phyloP scores from a whole-genome alignment of 1,284 basidiomycete genomes.

The Grifola frondosa region DNA sequence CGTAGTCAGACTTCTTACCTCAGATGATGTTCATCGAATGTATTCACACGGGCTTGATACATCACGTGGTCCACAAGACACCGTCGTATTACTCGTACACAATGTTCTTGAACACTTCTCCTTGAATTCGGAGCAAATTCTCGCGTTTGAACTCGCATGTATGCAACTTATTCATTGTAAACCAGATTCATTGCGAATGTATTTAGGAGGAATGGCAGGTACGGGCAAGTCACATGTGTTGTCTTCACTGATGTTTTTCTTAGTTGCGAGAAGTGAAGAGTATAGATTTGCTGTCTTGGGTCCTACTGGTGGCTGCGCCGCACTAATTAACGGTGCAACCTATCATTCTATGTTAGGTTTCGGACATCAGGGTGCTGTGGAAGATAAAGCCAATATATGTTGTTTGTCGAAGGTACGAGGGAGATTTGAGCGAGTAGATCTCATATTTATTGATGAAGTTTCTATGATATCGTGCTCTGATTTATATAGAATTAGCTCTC shows the following conservation, averaged over 20 bases:
- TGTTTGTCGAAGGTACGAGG: neutral
- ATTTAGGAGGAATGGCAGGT: constrained; percentile 36
- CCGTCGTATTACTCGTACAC: too few species aligned
- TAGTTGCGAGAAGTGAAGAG: constrained; percentile 30
- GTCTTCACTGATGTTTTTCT: constrained; percentile 33
- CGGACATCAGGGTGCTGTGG: too few species aligned
- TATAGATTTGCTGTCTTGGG: constrained; percentile 32
- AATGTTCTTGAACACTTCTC: too few species aligned
- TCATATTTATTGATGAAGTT: constrained; percentile 6
- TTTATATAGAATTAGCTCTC: neutral
- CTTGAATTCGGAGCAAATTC: too few species aligned
- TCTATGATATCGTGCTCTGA: constrained; percentile 3
- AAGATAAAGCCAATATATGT: too few species aligned
- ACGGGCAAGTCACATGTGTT: constrained; percentile 46
- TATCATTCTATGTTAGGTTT: constrained; percentile 39
- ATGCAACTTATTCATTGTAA: too few species aligned
- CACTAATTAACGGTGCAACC: constrained; percentile 36
- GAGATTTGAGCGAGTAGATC: neutral
- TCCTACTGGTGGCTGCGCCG: constrained; percentile 39
- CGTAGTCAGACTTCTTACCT: too few species aligned
- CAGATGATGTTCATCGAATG: too few species aligned
- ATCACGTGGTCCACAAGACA: too few species aligned
- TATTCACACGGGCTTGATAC: too few species aligned
- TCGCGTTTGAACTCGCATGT: too few species aligned
- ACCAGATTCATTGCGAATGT: constrained; percentile 8